Evolutionary conservation across 176 grass and related monocot species (phyloP).

Genomic region (Oryza nivara): DNA sequence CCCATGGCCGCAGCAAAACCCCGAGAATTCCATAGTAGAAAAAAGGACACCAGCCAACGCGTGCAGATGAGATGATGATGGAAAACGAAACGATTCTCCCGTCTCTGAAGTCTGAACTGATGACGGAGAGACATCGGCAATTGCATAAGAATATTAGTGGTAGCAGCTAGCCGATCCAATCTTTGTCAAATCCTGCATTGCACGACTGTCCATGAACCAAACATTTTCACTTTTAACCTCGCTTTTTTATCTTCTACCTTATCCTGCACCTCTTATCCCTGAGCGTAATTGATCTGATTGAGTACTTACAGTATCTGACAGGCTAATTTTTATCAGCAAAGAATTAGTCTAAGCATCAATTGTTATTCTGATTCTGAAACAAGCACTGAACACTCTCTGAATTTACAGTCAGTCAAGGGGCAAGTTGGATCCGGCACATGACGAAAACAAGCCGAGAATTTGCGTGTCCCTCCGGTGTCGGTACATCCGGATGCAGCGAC

Average conservation of each 20-base stretch:
- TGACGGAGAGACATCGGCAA: neutral
- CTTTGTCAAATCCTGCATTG: slow-evolving; percentile 38
- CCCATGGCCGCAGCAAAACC: neutral
- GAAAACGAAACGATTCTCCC: neutral
- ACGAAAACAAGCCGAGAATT: neutral
- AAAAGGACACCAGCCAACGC: neutral
- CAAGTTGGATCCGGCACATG: slow-evolving; percentile 44
- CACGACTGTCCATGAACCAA: slow-evolving; percentile 36
- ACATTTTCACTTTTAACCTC: slow-evolving; percentile 6
- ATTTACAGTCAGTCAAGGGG: neutral
- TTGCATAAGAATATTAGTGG: slow-evolving; percentile 2
- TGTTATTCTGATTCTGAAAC: slow-evolving; percentile 24
- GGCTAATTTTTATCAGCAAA: slow-evolving; percentile 31
- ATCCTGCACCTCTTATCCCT: neutral
- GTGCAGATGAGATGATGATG: neutral
- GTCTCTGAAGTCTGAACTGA: neutral
- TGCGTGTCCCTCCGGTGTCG: slow-evolving; percentile 41
- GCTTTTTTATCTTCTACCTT: neutral
- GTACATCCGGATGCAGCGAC: slow-evolving; percentile 4
- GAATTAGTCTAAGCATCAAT: neutral
- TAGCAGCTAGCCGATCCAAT: slow-evolving; percentile 20
- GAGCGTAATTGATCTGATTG: slow-evolving; percentile 15
- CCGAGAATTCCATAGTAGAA: neutral
- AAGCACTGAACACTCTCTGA: neutral
- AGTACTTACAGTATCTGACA: neutral